phyloP scores from a whole-genome alignment of 1,284 basidiomycete genomes.

The Schizophyllum amplum region DNA sequence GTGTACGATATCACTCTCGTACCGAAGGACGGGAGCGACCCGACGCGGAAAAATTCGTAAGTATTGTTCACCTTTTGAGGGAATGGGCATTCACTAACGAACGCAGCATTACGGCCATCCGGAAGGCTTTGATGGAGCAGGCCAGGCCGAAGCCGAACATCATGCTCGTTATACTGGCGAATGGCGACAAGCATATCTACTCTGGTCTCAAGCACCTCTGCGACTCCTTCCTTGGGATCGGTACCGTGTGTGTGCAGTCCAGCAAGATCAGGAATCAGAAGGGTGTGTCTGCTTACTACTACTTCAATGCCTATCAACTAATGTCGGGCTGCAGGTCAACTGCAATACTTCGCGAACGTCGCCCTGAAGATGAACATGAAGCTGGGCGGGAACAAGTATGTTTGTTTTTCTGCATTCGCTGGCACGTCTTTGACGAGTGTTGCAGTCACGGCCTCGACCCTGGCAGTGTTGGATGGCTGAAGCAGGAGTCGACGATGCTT shows the following conservation, averaged over 20 bases:
- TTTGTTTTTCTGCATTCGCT: conserved; percentile 12
- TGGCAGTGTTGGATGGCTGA: conserved; percentile 46
- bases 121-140: conserved; percentile 17
- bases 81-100: conserved; percentile 17
- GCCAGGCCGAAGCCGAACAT: conserved; percentile 25
- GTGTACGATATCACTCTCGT: too few species aligned
- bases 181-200: conserved; percentile 61
- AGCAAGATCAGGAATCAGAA: conserved; percentile 50
- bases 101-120: conserved; percentile 15
- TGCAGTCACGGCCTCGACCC: conserved; percentile 47
- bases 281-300: conserved; percentile 30
- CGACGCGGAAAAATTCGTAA: too few species aligned
- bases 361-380: conserved; percentile 78
- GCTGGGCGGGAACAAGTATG: conserved; percentile 64
- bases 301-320: conserved; percentile 25
- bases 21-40: too few species aligned
- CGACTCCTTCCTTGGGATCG: conserved; percentile 56
- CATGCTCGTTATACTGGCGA: conserved; percentile 53
- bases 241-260: conserved; percentile 62
- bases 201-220: conserved; percentile 63
- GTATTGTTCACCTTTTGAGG: background rate
- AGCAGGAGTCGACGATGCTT: conserved; percentile 57
- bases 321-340: conserved; percentile 33
- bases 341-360: conserved; percentile 72
- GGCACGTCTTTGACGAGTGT: background rate